phyloP scores from a whole-genome alignment of 768 basidiomycete genomes.

The Tylopilus subfusipes region DNA sequence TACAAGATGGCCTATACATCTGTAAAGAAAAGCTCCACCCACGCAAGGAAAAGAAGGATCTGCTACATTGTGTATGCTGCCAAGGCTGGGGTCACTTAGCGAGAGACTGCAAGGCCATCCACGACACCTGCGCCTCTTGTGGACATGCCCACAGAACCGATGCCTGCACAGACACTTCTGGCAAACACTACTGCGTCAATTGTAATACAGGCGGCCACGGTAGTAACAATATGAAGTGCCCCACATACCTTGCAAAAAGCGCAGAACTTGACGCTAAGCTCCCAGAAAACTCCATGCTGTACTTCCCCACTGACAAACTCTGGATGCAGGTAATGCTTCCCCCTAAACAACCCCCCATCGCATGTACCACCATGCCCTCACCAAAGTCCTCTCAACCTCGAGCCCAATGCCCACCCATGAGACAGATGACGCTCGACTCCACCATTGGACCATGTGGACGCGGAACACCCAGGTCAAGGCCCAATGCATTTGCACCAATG shows the following conservation, averaged over 20 bases:
- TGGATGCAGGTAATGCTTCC: not conserved
- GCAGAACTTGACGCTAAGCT: not conserved
- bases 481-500: too few relatives aligned
- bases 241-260: not conserved
- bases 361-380: too few relatives aligned
- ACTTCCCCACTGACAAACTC: not conserved
- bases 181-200: not conserved
- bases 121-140: not conserved
- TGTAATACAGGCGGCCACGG: not conserved
- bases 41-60: not conserved
- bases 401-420: too few relatives aligned
- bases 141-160: not conserved
- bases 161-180: accelerated
- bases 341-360: not conserved
- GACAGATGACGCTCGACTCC: too few relatives aligned
- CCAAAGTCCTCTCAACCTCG: too few relatives aligned
- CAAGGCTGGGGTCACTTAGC: conserved; percentile 2
- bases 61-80: not conserved
- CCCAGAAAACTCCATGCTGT: conserved; percentile 1
- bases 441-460: too few relatives aligned
- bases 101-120: not conserved
- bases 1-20: not conserved
- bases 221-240: not conserved
- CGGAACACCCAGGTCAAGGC: too few relatives aligned
- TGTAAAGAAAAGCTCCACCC: too few relatives aligned